Conservation (phyloP, 1,139 yeast genomes). For the Sugiyamaella novakii region DNA sequence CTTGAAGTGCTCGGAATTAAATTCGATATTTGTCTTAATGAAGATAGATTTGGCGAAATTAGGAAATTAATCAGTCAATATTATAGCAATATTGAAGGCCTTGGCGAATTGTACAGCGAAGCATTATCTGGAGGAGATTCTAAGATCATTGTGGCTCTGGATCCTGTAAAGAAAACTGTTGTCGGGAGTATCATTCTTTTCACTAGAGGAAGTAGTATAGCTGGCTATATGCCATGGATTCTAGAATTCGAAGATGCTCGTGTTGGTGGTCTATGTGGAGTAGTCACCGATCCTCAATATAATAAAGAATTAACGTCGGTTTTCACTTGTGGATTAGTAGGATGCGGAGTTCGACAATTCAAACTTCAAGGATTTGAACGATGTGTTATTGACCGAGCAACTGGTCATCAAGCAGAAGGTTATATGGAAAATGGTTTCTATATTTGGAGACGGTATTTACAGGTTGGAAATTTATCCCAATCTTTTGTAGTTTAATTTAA, state of each 20-base stretch:
- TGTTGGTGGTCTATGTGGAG: slow-evolving; percentile 60
- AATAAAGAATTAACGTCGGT: slow-evolving; percentile 24
- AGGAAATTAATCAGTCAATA: slow-evolving; percentile 38
- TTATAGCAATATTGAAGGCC: slow-evolving; percentile 33
- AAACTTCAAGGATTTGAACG: slow-evolving; percentile 43
- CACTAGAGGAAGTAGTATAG: slow-evolving; percentile 51
- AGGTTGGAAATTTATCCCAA: slow-evolving; percentile 23
- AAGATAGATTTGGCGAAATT: slow-evolving; percentile 33
- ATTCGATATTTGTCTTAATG: slow-evolving; percentile 53
- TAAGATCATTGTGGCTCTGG: slow-evolving; percentile 58
- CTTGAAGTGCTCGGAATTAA: slow-evolving; percentile 62
- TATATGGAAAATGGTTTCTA: slow-evolving; percentile 36
- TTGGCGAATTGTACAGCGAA: slow-evolving; percentile 38
- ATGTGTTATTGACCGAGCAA: slow-evolving; percentile 39
- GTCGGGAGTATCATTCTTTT: slow-evolving; percentile 60
- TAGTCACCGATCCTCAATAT: slow-evolving; percentile 59
- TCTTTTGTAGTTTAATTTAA: slow-evolving; percentile 18
- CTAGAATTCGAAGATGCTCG: slow-evolving; percentile 40
- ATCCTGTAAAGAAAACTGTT: slow-evolving; percentile 56
- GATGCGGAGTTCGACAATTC: slow-evolving; percentile 60
- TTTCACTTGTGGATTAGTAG: slow-evolving; percentile 49
- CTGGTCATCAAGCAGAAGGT: slow-evolving; percentile 37
- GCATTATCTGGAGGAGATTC: slow-evolving; percentile 33
- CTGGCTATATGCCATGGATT: slow-evolving; percentile 57
- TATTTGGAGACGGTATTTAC: slow-evolving; percentile 34